Evolutionary conservation across 805 yeast species (phyloP).

Genomic region (Ascoidea tarda): DNA sequence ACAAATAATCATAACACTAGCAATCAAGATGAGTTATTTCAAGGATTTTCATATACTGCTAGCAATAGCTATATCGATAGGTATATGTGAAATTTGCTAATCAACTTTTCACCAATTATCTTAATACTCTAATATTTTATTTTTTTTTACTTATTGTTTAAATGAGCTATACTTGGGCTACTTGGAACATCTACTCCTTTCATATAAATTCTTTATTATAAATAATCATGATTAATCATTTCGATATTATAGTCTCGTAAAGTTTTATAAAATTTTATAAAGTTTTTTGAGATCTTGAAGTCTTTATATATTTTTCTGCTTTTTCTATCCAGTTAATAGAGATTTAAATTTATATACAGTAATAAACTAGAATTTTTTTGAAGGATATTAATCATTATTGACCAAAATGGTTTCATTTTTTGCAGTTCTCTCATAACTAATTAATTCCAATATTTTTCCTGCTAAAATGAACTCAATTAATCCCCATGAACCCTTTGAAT

Average conservation of each 20-base stretch:
- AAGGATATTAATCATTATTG: background rate
- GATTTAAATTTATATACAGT: background rate
- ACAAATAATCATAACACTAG: background rate
- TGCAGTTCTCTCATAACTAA: background rate
- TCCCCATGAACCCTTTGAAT: background rate
- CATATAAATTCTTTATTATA: too few species aligned
- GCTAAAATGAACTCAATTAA: background rate
- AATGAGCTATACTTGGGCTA: too few species aligned
- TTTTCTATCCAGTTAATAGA: background rate
- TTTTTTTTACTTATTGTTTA: too few species aligned
- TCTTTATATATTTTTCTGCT: too few species aligned
- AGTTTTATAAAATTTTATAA: too few species aligned
- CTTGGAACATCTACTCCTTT: too few species aligned
- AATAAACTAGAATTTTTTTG: too few species aligned
- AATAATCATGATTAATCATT: too few species aligned
- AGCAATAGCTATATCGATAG: conserved; percentile 20
- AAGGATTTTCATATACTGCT: conserved; percentile 25
- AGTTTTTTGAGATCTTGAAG: too few species aligned
- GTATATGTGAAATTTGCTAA: conserved; percentile 1
- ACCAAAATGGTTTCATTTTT: background rate
- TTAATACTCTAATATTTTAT: too few species aligned
- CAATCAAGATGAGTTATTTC: conserved; percentile 14
- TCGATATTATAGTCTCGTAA: too few species aligned
- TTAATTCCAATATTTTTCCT: background rate
- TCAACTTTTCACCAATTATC: background rate